These are phyloP conservation scores for Alloteropsis semialata DNA, from an alignment of 176 grass and related monocot species.

Conservation along the genomic window DNA sequence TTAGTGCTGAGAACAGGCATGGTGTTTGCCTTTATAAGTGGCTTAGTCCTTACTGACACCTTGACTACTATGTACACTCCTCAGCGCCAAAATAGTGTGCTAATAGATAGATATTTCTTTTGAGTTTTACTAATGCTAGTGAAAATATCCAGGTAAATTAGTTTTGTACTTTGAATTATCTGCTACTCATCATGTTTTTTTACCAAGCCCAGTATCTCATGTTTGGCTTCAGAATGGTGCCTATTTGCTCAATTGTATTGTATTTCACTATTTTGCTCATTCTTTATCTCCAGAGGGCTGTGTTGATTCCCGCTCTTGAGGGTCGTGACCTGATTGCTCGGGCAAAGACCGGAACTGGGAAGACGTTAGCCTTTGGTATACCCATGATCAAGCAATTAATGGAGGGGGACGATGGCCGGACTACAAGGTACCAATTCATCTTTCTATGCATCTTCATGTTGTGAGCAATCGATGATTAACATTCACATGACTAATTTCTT, in stretches of 20 bases:
- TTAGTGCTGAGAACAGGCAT: neutral
- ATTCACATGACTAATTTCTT: neutral
- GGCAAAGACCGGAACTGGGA: constrained; percentile 96
- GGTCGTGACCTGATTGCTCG: constrained; percentile 92
- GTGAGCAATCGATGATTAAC: constrained; percentile 12
- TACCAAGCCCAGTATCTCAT: neutral
- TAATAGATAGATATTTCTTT: neutral
- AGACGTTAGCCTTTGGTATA: constrained; percentile 95
- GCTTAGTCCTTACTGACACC: neutral
- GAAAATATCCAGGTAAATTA: neutral
- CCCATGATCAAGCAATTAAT: constrained; percentile 91
- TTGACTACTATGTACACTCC: neutral
- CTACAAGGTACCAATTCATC: constrained; percentile 44
- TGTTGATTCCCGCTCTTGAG: constrained; percentile 84
- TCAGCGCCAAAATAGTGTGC: neutral
- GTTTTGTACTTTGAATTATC: neutral
- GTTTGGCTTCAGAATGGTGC: neutral
- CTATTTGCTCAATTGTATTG: neutral
- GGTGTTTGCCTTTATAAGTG: neutral
- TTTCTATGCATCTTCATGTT: neutral
- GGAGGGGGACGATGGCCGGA: constrained; percentile 55
- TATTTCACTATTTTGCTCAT: constrained; percentile 14
- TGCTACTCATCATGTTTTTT: neutral
- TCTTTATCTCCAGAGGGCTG: constrained; percentile 82
- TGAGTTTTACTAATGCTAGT: neutral